Conservation (phyloP, 1,284 basidiomycete species). For the Sutorius eximius region DNA sequence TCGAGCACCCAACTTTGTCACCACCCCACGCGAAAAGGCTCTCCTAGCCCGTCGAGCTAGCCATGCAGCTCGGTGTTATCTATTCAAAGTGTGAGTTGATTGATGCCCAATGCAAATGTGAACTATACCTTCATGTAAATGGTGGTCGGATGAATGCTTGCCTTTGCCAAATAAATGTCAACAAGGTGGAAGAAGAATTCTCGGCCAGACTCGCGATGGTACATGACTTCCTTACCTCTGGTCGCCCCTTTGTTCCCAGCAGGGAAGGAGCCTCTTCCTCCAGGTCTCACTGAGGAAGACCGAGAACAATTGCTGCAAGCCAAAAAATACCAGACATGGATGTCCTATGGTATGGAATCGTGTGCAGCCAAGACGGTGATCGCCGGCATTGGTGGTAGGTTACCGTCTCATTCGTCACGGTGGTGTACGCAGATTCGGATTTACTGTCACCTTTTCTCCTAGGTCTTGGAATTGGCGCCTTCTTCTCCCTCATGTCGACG, state of each 20-base stretch:
- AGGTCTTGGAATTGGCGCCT: conserved; percentile 92
- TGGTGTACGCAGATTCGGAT: conserved; percentile 4
- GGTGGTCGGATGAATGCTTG: not conserved
- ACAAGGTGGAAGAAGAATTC: conserved; percentile 3
- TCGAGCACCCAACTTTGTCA: no score
- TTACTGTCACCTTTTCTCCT: conserved; percentile 2
- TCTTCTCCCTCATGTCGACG: conserved; percentile 95
- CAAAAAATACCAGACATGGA: conserved; percentile 74
- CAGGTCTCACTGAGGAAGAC: conserved; percentile 82
- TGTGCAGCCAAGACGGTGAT: conserved; percentile 81
- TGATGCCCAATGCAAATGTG: not conserved
- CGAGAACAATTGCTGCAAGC: conserved; percentile 65
- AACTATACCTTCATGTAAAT: no score
- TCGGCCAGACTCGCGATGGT: not conserved
- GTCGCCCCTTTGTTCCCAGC: conserved; percentile 52
- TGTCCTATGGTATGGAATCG: conserved; percentile 74
- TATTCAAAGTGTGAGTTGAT: not conserved
- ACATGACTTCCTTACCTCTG: conserved; percentile 35
- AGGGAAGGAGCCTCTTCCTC: conserved; percentile 78
- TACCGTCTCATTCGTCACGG: conserved; percentile 2
- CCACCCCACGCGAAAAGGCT: not conserved
- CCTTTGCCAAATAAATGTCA: conserved; percentile 21
- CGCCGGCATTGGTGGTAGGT: conserved; percentile 78
- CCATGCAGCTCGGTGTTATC: not conserved
- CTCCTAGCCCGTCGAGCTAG: not conserved